phyloP scores from a whole-genome alignment of 345 rosid species.

The Erysimum cheiranthoides region DNA sequence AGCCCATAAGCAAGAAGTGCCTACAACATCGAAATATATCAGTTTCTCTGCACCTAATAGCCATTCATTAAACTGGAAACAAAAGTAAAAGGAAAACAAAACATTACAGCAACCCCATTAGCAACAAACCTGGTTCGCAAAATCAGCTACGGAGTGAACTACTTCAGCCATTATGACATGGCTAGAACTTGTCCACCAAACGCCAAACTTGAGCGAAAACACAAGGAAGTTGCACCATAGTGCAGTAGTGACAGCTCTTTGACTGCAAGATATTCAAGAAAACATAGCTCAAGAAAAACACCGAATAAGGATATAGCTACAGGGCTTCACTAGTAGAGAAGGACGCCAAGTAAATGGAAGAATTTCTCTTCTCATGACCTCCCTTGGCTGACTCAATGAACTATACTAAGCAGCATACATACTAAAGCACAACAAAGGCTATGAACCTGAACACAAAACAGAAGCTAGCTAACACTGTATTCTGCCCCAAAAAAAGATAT shows the following conservation, averaged over 20 bases:
- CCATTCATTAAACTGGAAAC: constrained; percentile 27
- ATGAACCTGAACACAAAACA: constrained; percentile 20
- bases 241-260: constrained; percentile 96
- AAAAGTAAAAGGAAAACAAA: constrained; percentile 8
- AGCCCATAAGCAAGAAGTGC: constrained; percentile 97
- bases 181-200: constrained; percentile 89
- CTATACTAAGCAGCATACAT: not conserved
- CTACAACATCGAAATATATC: constrained; percentile 60
- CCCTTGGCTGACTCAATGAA: not conserved
- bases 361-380: constrained; percentile 1
- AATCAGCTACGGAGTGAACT: constrained; percentile 92
- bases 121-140: constrained; percentile 86
- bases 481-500: not conserved
- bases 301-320: constrained; percentile 9
- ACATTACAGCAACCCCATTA: no score
- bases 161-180: constrained; percentile 98
- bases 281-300: constrained; percentile 30
- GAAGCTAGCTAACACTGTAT: constrained; percentile 3
- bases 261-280: constrained; percentile 56
- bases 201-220: constrained; percentile 93
- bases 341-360: not conserved
- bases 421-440: not conserved
- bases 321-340: not conserved
- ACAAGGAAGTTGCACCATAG: constrained; percentile 97
- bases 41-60: constrained; percentile 49